Base-by-base conservation (phyloP, 2,329 filamentous ascomycete species). In the Whalleya microplaca region DNA sequence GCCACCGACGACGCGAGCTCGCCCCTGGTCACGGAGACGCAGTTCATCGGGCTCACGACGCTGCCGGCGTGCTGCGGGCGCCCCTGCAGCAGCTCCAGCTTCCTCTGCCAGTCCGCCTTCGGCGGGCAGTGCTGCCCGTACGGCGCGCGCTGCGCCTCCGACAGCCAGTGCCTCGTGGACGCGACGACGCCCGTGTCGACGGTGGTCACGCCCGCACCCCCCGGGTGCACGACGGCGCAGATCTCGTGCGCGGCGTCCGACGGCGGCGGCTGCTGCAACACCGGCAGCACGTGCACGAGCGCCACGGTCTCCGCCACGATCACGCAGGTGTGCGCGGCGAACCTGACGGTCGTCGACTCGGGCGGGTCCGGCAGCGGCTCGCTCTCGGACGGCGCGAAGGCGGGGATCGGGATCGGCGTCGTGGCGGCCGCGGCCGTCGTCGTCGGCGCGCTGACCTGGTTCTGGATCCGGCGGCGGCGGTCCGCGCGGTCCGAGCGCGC, bases 341-440 rank as follows among this genome's bases (percentile, higher is more conserved):
- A 73, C 12, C 58, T 70, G 1, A 66, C 68, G 1, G 63, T 72
- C 2, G 51, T 62, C 44, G 49, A 55, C 5, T 57, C 61, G 4
- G 49, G 61, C 18, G 57, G 45, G 2, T 32, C 48, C 48, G 51
- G 45, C 21, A 50, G 43, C 21, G 55, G 53, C 2, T 68, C 68
- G 2, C 66, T 84, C 5, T 79, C 80, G 1, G 68, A 75, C 1
- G 82, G 79, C 0, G 83, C 81, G 2, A 84, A 80, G 64, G 82
- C 80, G 0, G 84, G 84, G 2, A 80, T 87, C n/a, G 83, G 79
- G 5, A 74, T 81, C 0, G 84, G 82, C 18, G 76, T 81, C 2
- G 75, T 80, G 1, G 67, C 81, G 0, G 79, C 72, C 23, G 75
- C 72, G 1, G 72, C 75, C 2, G 44, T 76, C 5, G 41, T 82